Conservation (phyloP, 2,329 filamentous ascomycete genomes). For the Monilinia aucupariae region DNA sequence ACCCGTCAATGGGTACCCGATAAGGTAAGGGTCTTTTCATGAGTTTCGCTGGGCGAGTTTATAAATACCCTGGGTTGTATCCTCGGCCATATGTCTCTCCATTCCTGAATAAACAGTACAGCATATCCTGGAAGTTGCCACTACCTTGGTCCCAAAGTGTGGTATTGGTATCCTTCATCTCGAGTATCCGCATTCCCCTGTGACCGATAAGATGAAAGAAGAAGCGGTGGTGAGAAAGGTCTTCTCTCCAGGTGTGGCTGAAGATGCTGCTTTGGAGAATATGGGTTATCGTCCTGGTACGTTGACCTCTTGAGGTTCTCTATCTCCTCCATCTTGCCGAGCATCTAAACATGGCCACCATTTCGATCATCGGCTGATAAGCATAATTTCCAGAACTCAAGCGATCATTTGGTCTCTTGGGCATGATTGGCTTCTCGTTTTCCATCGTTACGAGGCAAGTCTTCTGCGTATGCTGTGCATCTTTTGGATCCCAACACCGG, state of each 20-base stretch:
- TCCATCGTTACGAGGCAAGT: slow-evolving; percentile 47
- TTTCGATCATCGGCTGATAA: slow-evolving; percentile 8
- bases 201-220: slow-evolving; percentile 16
- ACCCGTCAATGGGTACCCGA: slow-evolving; percentile 14
- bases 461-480: slow-evolving; percentile 25
- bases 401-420: slow-evolving; percentile 49
- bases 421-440: slow-evolving; percentile 56
- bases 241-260: slow-evolving; percentile 19
- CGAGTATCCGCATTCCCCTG: slow-evolving; percentile 7
- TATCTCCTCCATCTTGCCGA: background rate
- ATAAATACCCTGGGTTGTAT: slow-evolving; percentile 16
- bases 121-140: slow-evolving; percentile 3
- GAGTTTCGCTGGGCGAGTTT: background rate
- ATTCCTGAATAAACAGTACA: slow-evolving; percentile 12
- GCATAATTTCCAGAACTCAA: slow-evolving; percentile 44
- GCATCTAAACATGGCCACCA: slow-evolving; percentile 4
- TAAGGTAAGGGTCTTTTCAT: slow-evolving; percentile 11
- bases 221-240: slow-evolving; percentile 12
- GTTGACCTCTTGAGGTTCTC: slow-evolving; percentile 7
- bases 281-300: slow-evolving; percentile 29
- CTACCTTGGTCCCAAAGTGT: slow-evolving; percentile 1
- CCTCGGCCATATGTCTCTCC: slow-evolving; percentile 11
- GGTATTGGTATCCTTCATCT: slow-evolving; percentile 6
- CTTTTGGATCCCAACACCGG: slow-evolving; percentile 11
- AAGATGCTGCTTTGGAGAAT: slow-evolving; percentile 25